Evolutionary conservation across 2,329 filamentous ascomycete species (phyloP).

Genomic region (Scorias spongiosa): DNA sequence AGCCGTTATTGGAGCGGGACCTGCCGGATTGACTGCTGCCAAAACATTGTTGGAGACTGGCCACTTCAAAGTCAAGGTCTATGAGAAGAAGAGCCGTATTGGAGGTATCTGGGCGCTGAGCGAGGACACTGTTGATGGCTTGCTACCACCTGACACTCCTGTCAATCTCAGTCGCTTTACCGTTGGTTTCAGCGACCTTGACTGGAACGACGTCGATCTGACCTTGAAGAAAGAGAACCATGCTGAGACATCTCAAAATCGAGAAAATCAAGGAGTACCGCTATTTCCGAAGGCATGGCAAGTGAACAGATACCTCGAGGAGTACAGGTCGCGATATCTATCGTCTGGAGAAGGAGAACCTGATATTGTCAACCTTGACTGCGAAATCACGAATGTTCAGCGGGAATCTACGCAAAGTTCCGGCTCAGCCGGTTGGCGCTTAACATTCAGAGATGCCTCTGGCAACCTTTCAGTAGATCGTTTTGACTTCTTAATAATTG

Average conservation of each 20-base stretch:
- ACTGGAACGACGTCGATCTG: conserved; percentile 43
- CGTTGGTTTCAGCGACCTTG: conserved; percentile 46
- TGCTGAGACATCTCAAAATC: not conserved
- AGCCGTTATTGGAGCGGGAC: conserved; percentile 29
- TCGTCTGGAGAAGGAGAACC: conserved; percentile 8
- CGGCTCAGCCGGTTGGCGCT: conserved; percentile 12
- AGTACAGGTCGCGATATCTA: conserved; percentile 47
- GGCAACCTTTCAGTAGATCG: not conserved
- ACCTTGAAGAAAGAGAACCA: conserved; percentile 3
- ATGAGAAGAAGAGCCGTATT: conserved; percentile 49
- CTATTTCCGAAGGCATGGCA: conserved; percentile 65
- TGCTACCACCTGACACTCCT: conserved; percentile 43
- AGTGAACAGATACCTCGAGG: conserved; percentile 55
- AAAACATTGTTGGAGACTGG: conserved; percentile 53
- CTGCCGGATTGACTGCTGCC: conserved; percentile 29
- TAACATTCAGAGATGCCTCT: conserved; percentile 21
- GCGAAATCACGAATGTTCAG: conserved; percentile 5
- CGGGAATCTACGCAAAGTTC: conserved; percentile 1
- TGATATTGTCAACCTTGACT: conserved; percentile 32
- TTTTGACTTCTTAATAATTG: conserved; percentile 59
- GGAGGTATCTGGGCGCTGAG: conserved; percentile 62
- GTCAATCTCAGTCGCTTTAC: conserved; percentile 67
- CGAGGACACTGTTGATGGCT: conserved; percentile 31
- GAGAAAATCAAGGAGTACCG: conserved; percentile 27
- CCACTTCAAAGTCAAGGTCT: conserved; percentile 53